Percentiles rank a stretch among this genome's conserved stretches.
These are phyloP conservation scores for Inga oerstediana DNA, from an alignment of 306 rosid species.

Conservation along the genomic window DNA sequence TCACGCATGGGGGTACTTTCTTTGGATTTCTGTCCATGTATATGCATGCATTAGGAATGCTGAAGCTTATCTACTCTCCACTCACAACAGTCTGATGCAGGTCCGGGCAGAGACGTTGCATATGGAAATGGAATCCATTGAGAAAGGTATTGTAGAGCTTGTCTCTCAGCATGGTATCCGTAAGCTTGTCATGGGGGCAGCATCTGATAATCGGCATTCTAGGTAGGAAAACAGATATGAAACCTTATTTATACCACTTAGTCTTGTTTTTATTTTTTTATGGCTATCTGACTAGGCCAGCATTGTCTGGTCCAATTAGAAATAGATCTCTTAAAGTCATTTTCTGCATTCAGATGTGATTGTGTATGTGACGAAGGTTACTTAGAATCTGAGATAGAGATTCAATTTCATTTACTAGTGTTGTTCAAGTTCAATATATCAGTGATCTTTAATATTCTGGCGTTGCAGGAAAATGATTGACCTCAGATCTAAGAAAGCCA, in stretches of 20 bases:
- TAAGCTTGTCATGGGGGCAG: slow-evolving; percentile 92
- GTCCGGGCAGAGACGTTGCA: slow-evolving; percentile 58
- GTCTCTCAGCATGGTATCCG: slow-evolving; percentile 51
- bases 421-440: slow-evolving; percentile 23
- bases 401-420: background rate
- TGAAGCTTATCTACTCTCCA: slow-evolving; percentile 7
- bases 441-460: slow-evolving; percentile 28
- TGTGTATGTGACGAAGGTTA: background rate
- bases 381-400: background rate
- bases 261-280: background rate
- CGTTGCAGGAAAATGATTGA: slow-evolving; percentile 77
- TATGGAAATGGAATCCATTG: slow-evolving; percentile 64
- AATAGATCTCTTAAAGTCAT: too few relatives aligned
- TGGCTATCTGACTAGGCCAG: too few relatives aligned
- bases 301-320: too few relatives aligned
- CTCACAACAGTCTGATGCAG: slow-evolving; percentile 51
- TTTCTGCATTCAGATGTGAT: background rate
- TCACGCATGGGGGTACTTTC: slow-evolving; percentile 67
- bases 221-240: slow-evolving; percentile 52
- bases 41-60: background rate
- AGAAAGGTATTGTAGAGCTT: slow-evolving; percentile 78
- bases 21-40: background rate
- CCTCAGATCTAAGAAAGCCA: slow-evolving; percentile 86
- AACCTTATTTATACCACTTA: background rate
- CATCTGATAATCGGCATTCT: slow-evolving; percentile 64